These are phyloP conservation scores for Nakazawaea populi DNA, from an alignment of 805 yeast genomes.

Conservation along the genomic window DNA sequence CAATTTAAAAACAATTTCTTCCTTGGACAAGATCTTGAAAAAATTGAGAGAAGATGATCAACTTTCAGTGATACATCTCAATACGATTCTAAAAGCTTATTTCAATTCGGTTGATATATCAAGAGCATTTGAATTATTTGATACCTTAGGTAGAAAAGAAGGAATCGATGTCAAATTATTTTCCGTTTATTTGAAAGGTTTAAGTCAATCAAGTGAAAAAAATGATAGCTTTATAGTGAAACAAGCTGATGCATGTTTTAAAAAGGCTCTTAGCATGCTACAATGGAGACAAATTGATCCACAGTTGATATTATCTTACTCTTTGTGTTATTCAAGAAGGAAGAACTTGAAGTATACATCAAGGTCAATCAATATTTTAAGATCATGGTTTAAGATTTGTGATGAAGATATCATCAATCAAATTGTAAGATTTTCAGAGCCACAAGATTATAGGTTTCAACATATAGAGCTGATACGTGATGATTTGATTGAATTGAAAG, in stretches of 20 bases:
- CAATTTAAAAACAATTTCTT: constrained; percentile 23
- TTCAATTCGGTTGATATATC: constrained; percentile 33
- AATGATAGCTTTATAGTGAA: background rate
- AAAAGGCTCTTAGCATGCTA: background rate
- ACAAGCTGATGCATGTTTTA: constrained; percentile 2
- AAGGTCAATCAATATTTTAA: constrained; percentile 2
- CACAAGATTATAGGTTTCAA: background rate
- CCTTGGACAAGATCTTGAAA: constrained; percentile 26
- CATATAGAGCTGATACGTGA: background rate
- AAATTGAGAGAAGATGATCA: constrained; percentile 23
- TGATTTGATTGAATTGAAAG: background rate
- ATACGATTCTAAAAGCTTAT: constrained; percentile 40
- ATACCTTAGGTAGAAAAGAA: constrained; percentile 15
- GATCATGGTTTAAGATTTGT: constrained; percentile 9
- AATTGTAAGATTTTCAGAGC: constrained; percentile 3
- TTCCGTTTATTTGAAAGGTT: constrained; percentile 4
- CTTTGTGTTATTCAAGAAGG: constrained; percentile 2
- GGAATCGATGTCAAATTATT: constrained; percentile 5
- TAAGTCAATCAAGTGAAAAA: background rate
- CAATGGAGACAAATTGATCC: background rate
- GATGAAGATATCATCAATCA: constrained; percentile 3
- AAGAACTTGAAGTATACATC: constrained; percentile 2
- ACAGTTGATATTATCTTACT: background rate
- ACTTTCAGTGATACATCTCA: constrained; percentile 34
- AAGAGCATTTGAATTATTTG: constrained; percentile 32